Conservation (phyloP, 805 yeast genomes). For the Wickerhamomyces chaumierensis region DNA sequence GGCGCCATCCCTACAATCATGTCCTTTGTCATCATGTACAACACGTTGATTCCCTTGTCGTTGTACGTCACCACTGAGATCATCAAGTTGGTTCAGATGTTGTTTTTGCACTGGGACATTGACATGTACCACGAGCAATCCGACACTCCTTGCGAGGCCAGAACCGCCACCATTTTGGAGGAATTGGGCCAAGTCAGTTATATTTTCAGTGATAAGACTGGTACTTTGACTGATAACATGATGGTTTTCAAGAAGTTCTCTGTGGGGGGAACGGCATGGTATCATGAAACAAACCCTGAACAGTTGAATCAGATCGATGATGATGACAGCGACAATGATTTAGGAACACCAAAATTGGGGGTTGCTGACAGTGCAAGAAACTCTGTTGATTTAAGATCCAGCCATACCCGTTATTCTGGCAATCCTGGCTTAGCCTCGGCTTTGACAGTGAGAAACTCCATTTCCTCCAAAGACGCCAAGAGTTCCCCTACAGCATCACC, state of each 20-base stretch:
- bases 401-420: conserved; percentile 33
- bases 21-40: conserved; percentile 96
- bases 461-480: background rate
- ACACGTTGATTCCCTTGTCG: conserved; percentile 89
- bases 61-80: conserved; percentile 95
- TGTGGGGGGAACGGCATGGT: conserved; percentile 83
- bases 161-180: conserved; percentile 90
- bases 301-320: background rate
- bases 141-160: conserved; percentile 88
- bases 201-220: conserved; percentile 92
- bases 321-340: conserved; percentile 9
- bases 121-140: conserved; percentile 85
- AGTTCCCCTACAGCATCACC: background rate
- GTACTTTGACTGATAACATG: conserved; percentile 88
- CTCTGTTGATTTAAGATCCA: conserved; percentile 29
- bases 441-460: conserved; percentile 8
- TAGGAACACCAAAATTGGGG: background rate
- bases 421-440: conserved; percentile 49
- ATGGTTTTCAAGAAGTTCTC: conserved; percentile 89
- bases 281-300: conserved; percentile 52
- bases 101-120: conserved; percentile 76
- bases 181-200: conserved; percentile 96
- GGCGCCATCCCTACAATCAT: conserved; percentile 83
- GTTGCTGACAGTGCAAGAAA: conserved; percentile 14
- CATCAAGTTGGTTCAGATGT: conserved; percentile 78